Base-by-base conservation (phyloP, 768 basidiomycete species). In the Calocybe indica region DNA sequence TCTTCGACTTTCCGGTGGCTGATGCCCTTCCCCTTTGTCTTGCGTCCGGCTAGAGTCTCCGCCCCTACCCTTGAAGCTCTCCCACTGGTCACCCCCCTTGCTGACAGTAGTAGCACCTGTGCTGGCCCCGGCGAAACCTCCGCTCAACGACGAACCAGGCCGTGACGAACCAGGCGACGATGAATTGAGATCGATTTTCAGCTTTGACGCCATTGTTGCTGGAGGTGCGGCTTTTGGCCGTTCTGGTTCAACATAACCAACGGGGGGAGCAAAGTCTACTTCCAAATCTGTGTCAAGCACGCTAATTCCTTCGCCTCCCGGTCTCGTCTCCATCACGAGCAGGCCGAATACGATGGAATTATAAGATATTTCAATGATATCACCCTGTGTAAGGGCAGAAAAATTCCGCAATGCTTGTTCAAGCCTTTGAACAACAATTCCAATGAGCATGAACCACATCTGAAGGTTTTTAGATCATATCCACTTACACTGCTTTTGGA, bases 321-420 rank as follows among this genome's bases (percentile, higher is more conserved):
- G 92, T 39, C 74, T 78, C 8, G 86, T 80, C 66, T 98, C 95
- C 92, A 98, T 96, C 34, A 99, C 85, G 37, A 97, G 81, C 40
- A 99, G 77, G 43, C 93, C 91, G 62, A 99, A 98, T 14, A 92
- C 78, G 58, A 99, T 92, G 0, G 84, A 83, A 63, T 98, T 98
- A 68, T 99, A 97, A n/a, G 75, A 82, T 59, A 99, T 95, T 68
- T 98, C 96, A 62, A 99, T 91, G 52, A 96, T 95, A 61, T 99
- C 96, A 38, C 93, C 93, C 58, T 93, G 90, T 0, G 94, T 92
- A 22, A 99, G 74, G 12, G 82, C 81, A 29, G 92, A 83, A 66
- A 94, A 99, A 64, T 95, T 92, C 40, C 94, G 84, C 10, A 99
- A 73, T 11, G 92, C 90, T 63, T 93, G 88, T 67, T 99, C 96